These are phyloP conservation scores for Dillenia turbinata DNA, from an alignment of 164 flowering plant genomes.

Conservation along the genomic window DNA sequence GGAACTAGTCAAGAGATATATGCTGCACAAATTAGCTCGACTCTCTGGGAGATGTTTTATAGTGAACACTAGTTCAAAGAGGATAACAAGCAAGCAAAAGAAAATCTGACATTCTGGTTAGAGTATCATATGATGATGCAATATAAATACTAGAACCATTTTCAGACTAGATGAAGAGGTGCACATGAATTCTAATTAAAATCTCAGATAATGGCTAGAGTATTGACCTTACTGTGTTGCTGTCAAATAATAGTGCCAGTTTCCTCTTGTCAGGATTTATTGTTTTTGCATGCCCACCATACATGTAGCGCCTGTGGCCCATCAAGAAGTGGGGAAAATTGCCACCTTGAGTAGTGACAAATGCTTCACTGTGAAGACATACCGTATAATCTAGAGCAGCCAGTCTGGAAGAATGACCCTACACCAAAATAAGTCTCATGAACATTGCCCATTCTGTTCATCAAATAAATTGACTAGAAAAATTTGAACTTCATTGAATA, in stretches of 20 bases:
- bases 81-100: no score
- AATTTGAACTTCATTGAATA: background rate
- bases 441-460: slow-evolving; percentile 6
- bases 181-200: no score
- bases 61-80: no score
- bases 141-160: no score
- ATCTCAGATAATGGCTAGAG: no score
- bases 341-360: slow-evolving; percentile 96
- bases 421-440: slow-evolving; percentile 24
- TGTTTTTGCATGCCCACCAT: slow-evolving; percentile 88
- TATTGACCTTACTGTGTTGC: slow-evolving; percentile 56
- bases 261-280: slow-evolving; percentile 86
- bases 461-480: background rate
- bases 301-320: slow-evolving; percentile 86
- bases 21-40: no score
- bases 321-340: slow-evolving; percentile 96
- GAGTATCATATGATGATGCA: no score
- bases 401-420: slow-evolving; percentile 93
- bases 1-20: no score
- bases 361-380: slow-evolving; percentile 90
- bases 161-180: no score
- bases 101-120: no score
- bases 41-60: no score
- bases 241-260: slow-evolving; percentile 69
- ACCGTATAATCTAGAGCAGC: slow-evolving; percentile 96